phyloP scores from a whole-genome alignment of 352 stramenopile genomes.

The Phytopythium kandeliae region DNA sequence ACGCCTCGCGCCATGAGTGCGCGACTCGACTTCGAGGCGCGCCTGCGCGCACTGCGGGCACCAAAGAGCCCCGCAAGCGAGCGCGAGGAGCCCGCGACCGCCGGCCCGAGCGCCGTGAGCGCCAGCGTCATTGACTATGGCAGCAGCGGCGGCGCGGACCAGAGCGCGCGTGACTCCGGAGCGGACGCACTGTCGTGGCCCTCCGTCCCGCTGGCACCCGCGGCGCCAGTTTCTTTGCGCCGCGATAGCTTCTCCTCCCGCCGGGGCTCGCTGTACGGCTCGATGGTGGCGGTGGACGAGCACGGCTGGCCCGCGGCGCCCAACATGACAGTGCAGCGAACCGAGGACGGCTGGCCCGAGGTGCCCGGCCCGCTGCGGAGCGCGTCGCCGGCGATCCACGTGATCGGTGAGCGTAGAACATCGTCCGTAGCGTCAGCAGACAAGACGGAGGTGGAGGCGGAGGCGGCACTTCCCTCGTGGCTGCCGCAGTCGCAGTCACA shows the following conservation, averaged over 20 bases:
- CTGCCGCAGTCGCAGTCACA: neutral
- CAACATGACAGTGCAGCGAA: slow-evolving; percentile 3
- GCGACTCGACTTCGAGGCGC: slow-evolving; percentile 54
- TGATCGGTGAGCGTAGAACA: neutral
- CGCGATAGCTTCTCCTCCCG: neutral
- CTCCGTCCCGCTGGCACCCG: slow-evolving; percentile 9
- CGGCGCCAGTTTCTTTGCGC: neutral
- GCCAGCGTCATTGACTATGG: slow-evolving; percentile 4
- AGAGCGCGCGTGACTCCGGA: neutral
- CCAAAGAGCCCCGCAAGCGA: slow-evolving; percentile 12
- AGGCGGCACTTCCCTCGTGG: neutral
- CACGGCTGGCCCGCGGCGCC: slow-evolving; percentile 5
- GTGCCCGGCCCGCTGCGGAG: neutral
- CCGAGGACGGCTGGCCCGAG: slow-evolving; percentile 10
- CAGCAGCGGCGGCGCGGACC: neutral
- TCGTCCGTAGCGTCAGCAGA: neutral
- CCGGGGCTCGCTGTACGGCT: neutral
- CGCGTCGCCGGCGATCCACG: neutral
- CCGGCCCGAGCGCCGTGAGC: slow-evolving; percentile 4
- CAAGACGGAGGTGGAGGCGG: neutral
- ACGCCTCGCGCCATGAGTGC: no score
- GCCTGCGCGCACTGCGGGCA: slow-evolving; percentile 44
- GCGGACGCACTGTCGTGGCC: slow-evolving; percentile 18
- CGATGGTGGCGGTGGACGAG: slow-evolving; percentile 1
- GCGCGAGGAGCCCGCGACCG: neutral